Evolutionary conservation across 2,329 filamentous ascomycete genomes (phyloP), one percentile per base, ranked within the genome.

Genomic region (Harringtonia lauricola): DNA sequence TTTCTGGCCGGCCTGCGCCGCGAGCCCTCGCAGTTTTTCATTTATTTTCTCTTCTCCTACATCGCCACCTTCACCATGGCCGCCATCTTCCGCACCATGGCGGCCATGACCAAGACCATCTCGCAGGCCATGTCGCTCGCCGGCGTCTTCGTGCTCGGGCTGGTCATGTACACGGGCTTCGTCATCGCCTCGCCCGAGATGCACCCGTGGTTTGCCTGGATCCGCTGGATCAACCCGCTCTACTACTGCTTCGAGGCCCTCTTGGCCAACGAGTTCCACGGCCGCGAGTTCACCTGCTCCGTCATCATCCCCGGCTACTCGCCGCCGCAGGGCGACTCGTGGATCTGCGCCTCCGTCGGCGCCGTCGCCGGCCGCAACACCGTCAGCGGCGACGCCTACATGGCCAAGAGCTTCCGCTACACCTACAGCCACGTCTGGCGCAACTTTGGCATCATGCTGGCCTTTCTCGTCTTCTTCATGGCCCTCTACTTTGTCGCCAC

Each of bases 1-100:
- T 95, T 95, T 63, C 81, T 95, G 76, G 82, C 85, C 0, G 84
- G 88, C 51, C 67, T 95, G 28, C 76, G 83, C 45, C 74, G 86
- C 43, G 79, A 82, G 50, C 68, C 84, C 0, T 81, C 80, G 3
- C 65, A 80, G 1, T 95, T 92, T 69, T 95, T 95, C 70, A 83
- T 88, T 64, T 94, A 86, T 71, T 63, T 87, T 44, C 67, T 95
- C 42, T 74, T 90, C 56, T 82, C 79, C 2, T 86, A 90, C 64
- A 60, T 73, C 46, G 79, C 79, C 2, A 85, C 84, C 1, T 53
- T 94, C 55, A 72, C 76, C 49, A 92, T 92, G 84, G 87, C 82
- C 36, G 88, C 87, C 79, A 73, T 89, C 50, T 94, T 94, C 74
- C 76, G 86, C 42, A 82, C 78, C 7, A 84, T 94, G 51, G 86